phyloP scores from a whole-genome alignment of 345 rosid genomes.

The Gossypium raimondii region DNA sequence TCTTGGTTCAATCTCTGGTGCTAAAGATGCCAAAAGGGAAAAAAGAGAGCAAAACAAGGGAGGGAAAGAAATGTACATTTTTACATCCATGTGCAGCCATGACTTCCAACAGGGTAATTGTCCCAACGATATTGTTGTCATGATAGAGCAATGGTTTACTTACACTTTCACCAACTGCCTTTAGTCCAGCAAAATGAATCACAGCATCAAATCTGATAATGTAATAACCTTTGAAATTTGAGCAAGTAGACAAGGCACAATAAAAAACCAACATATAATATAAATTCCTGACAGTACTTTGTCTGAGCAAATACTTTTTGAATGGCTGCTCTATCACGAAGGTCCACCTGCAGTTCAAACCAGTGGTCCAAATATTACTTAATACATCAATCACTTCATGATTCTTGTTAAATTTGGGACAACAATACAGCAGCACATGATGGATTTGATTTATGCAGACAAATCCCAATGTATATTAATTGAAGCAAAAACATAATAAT shows the following conservation, averaged over 20 bases:
- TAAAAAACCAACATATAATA: background rate
- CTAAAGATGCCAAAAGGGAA: too few species aligned
- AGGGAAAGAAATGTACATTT: too few species aligned
- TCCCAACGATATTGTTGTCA: background rate
- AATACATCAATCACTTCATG: too few species aligned
- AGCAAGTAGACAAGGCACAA: background rate
- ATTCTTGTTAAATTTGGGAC: too few species aligned
- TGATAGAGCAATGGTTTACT: background rate
- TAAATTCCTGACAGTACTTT: background rate
- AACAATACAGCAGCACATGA: too few species aligned
- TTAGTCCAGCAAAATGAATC: background rate
- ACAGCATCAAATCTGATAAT: background rate
- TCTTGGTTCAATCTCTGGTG: too few species aligned
- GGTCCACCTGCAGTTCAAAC: background rate
- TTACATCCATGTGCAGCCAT: background rate
- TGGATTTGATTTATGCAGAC: too few species aligned
- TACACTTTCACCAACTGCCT: background rate
- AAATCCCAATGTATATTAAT: too few species aligned
- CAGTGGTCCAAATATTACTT: too few species aligned
- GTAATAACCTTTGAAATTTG: background rate
- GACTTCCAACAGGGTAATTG: background rate
- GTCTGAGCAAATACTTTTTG: background rate
- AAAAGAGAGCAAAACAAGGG: too few species aligned
- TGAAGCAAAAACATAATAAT: too few species aligned
- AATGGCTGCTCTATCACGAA: background rate